Percentiles rank a stretch among this genome's conserved stretches.
Evolutionary conservation across 2,329 filamentous ascomycete genomes (phyloP).

Genomic region (Fusarium avenaceum): DNA sequence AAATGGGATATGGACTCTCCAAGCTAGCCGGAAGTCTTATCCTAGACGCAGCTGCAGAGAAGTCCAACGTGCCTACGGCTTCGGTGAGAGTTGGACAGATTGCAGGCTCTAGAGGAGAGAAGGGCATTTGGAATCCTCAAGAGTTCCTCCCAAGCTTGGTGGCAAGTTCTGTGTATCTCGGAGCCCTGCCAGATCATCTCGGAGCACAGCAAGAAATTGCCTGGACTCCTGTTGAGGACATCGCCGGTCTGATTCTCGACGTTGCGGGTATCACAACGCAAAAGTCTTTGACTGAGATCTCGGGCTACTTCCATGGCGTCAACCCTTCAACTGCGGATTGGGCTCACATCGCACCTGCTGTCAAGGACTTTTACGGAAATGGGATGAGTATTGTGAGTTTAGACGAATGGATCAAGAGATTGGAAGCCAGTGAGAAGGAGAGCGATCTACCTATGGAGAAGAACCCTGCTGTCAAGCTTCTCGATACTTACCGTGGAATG

Average conservation of each 20-base stretch:
- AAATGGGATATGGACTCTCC: conserved; percentile 5
- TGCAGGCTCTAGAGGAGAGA: background rate
- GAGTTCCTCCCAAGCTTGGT: conserved; percentile 18
- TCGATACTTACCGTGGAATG: background rate
- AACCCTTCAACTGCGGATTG: background rate
- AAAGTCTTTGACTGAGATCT: background rate
- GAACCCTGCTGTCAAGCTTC: conserved; percentile 5
- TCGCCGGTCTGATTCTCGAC: background rate
- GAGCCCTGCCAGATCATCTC: background rate
- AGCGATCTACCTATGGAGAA: background rate
- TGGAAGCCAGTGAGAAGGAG: background rate
- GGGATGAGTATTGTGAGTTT: background rate
- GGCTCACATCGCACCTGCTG: background rate
- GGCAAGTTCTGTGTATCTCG: conserved; percentile 12
- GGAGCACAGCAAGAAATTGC: background rate
- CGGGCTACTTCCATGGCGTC: conserved; percentile 18
- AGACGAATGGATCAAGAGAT: background rate
- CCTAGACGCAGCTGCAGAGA: background rate
- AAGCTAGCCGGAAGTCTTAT: conserved; percentile 4
- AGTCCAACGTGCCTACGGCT: fast-evolving
- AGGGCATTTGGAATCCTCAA: conserved; percentile 14
- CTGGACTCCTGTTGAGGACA: conserved; percentile 4
- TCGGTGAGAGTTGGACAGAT: conserved; percentile 13
- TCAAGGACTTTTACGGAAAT: background rate
- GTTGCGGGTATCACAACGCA: background rate